Base-by-base conservation (phyloP, 768 basidiomycete genomes). In the Stropharia rugosoannulata region DNA sequence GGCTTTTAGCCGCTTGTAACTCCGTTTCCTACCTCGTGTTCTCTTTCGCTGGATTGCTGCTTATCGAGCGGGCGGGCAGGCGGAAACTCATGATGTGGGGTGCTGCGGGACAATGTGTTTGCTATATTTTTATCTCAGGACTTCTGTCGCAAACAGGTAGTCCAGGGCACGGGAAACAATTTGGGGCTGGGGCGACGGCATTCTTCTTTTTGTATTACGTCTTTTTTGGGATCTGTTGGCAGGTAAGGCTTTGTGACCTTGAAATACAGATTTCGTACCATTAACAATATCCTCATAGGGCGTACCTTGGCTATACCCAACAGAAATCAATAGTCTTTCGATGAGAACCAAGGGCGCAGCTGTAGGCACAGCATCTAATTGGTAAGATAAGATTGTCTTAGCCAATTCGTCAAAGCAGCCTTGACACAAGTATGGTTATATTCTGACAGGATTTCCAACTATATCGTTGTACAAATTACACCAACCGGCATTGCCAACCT, bases 51-150 rank as follows among this genome's bases (percentile, higher is more conserved):
- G 79, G 79, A 2, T 64, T 80, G 29, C 56, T 74, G 16, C 69
- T 80, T 32, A 80, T 80, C 55, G 80, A 81, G 55, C 75, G 68
- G 41, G 77, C 75, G 0, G 80, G 80, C 4, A 69, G 80, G 35
- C 71, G 79, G 27, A 79, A 77, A 58, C 63, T 81, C 25, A 78
- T 81, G 78, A 80, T 81, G 72, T 80, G 75, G 73, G 80, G 79
- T 37, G 80, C 80, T 10, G 75, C 75, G 3, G 78, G 79, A 25
- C 79, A 80, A 64, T 75, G 73, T 54, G 59, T 78, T 43, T 81
- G 77, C 57, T 80, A 78, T 60, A 67, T 73, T 41, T 71, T 75
- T 55, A 79, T 81, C 49, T 69, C 77, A 0, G 75, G 59, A 0
- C 67, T 79, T 32, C 71, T 81, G 25, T 70, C 78, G 0, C 72